Evolutionary conservation across 176 grass and related monocot genomes (phyloP).

Genomic region (Zea luxurians): DNA sequence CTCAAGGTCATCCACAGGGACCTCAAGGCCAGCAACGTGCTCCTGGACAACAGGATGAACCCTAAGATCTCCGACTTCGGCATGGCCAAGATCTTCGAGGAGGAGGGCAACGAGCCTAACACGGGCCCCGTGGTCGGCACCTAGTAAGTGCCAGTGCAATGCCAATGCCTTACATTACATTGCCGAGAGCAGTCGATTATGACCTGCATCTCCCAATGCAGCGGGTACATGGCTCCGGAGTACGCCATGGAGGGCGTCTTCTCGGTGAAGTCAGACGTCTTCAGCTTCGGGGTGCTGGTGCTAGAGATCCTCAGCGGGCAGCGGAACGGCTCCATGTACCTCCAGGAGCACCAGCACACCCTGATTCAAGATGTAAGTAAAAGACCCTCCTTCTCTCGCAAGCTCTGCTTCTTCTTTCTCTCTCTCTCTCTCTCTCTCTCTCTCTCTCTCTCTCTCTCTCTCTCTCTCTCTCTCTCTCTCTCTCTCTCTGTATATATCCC

Average conservation of each 20-base stretch:
- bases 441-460: too few species aligned
- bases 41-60: slow-evolving; percentile 91
- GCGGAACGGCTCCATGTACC: slow-evolving; percentile 64
- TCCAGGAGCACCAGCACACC: slow-evolving; percentile 59
- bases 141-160: slow-evolving; percentile 46
- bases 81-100: slow-evolving; percentile 87
- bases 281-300: slow-evolving; percentile 83
- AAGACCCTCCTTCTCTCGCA: neutral
- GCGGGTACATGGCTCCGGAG: slow-evolving; percentile 92
- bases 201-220: slow-evolving; percentile 24
- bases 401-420: neutral
- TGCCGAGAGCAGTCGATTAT: neutral
- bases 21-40: slow-evolving; percentile 87
- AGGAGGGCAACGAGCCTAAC: slow-evolving; percentile 60
- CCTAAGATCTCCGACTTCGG: slow-evolving; percentile 98
- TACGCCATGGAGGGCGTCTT: slow-evolving; percentile 75
- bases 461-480: too few species aligned
- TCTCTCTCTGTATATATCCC: too few species aligned
- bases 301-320: slow-evolving; percentile 88
- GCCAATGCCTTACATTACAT: neutral
- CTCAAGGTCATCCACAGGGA: slow-evolving; percentile 83
- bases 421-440: too few species aligned
- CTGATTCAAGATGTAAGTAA: slow-evolving; percentile 57
- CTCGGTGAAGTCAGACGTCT: slow-evolving; percentile 92
- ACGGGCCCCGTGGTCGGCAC: slow-evolving; percentile 74